phyloP scores from a whole-genome alignment of 1,284 basidiomycete genomes.

The Ganoderma resinaceum region DNA sequence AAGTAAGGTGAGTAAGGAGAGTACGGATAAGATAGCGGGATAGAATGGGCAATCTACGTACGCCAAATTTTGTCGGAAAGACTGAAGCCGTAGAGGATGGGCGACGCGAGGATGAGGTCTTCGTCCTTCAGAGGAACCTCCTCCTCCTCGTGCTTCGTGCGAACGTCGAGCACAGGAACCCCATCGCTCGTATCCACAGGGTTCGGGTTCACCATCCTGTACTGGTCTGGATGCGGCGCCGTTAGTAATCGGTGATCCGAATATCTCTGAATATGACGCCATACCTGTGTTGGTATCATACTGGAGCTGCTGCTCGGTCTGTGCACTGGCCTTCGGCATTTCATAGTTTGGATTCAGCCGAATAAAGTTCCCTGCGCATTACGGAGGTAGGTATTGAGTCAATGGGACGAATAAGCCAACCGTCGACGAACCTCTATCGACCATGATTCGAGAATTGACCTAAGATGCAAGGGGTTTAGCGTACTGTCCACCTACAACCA shows the following conservation, averaged over 20 bases:
- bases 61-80: conserved; percentile 65
- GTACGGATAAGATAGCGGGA: neutral
- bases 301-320: neutral
- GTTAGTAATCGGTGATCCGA: neutral
- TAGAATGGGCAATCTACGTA: conserved; percentile 38
- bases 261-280: neutral
- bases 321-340: conserved; percentile 41
- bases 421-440: conserved; percentile 50
- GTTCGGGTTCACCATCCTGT: neutral
- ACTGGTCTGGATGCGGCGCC: neutral
- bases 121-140: conserved; percentile 24
- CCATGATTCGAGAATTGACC: conserved; percentile 53
- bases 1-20: neutral
- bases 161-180: conserved; percentile 21
- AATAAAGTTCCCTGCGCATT: conserved; percentile 50
- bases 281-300: neutral
- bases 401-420: conserved; percentile 28
- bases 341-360: conserved; percentile 56
- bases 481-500: neutral
- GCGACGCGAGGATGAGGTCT: conserved; percentile 61
- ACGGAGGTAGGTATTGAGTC: no score
- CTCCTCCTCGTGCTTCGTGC: conserved; percentile 5
- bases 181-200: neutral
- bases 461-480: neutral
- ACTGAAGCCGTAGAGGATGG: conserved; percentile 65